Evolutionary conservation across 495 filamentous ascomycete species (phyloP), one percentile per base, ranked within the genome.

Genomic region (Aspergillus biplanus): DNA sequence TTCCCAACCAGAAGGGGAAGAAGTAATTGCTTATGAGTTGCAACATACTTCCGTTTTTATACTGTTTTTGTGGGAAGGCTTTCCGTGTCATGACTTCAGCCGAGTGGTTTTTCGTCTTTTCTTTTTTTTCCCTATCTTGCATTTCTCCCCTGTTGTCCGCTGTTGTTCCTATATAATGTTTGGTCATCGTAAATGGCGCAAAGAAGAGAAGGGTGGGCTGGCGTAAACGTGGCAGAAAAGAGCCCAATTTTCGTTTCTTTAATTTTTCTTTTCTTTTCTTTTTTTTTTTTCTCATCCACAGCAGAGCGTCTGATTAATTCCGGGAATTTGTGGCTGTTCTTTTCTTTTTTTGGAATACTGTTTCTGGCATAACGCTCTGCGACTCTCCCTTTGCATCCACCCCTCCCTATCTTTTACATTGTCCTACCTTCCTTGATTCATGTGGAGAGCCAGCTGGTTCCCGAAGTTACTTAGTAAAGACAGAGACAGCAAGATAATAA

Each of bases 1-100:
- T 78, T 34, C 78, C 82, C 8, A 74, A 77, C 54, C 74, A 77
- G 56, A 77, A 75, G 58, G 75, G 75, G 62, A 80, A 80, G 68
- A 78, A 78, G 67, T 79, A 66, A 71, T 59, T 12, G 31, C 9
- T 58, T 21, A 39, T 11, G 8, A 56, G 15, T 9, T 50, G 47
- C 8, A 8, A 18, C 47, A 21, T 21, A 18, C 47, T 33, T 21
- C 5, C 37, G 48, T 53, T 44, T 63, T 42, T 67, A 60, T 58
- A 60, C 48, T 42, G 52, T 58, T 50, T 33, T 55, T 48, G 11
- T 32, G 12, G 33, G 33, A 12, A 32, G 33, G 33, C 12, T 21
- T 12, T 34, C 27, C 32, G 39, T 42, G 39, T 44, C 33, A 16
- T 56, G 52, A 62, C 37, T 13, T 15, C 7, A 32, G 7, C 39